These are phyloP conservation scores for Lichtheimia corymbifera DNA, from an alignment of 371 early-diverging fungal genomes.

Conservation along the genomic window DNA sequence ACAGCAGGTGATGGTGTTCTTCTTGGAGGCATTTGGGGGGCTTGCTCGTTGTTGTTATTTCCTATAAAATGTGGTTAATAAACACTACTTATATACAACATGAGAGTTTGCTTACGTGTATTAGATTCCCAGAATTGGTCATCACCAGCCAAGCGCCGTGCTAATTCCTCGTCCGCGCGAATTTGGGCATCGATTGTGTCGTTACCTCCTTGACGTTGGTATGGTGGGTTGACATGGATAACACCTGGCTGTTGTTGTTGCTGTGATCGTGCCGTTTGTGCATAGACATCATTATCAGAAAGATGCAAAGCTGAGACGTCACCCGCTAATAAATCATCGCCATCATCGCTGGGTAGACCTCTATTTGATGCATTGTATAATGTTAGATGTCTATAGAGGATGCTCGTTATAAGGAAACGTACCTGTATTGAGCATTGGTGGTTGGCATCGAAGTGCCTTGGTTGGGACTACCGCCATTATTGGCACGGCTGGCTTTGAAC, in stretches of 20 bases:
- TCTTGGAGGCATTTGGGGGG: conserved; percentile 7
- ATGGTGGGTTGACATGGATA: conserved; percentile 29
- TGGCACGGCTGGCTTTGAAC: conserved; percentile 34
- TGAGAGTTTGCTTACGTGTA: neutral
- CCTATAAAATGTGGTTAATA: no score
- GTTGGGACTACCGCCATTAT: conserved; percentile 8
- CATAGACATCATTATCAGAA: conserved; percentile 53
- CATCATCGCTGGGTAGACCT: conserved; percentile 47
- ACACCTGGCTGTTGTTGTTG: conserved; percentile 8
- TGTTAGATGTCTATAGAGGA: neutral
- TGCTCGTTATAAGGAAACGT: neutral
- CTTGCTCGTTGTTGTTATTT: no score
- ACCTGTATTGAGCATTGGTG: conserved; percentile 49
- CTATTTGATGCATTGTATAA: conserved; percentile 13
- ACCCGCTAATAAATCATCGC: conserved; percentile 46
- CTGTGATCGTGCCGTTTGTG: conserved; percentile 24
- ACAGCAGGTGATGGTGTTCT: conserved; percentile 2
- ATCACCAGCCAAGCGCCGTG: conserved; percentile 37
- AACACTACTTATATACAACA: no score
- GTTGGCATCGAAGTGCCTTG: conserved; percentile 35
- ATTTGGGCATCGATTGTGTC: conserved; percentile 33
- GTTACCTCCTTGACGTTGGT: conserved; percentile 7
- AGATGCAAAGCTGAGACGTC: conserved; percentile 52
- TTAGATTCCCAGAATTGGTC: conserved; percentile 20
- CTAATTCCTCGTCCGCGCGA: conserved; percentile 48